phyloP scores from a whole-genome alignment of 345 rosid species.

The Turritis glabra region DNA sequence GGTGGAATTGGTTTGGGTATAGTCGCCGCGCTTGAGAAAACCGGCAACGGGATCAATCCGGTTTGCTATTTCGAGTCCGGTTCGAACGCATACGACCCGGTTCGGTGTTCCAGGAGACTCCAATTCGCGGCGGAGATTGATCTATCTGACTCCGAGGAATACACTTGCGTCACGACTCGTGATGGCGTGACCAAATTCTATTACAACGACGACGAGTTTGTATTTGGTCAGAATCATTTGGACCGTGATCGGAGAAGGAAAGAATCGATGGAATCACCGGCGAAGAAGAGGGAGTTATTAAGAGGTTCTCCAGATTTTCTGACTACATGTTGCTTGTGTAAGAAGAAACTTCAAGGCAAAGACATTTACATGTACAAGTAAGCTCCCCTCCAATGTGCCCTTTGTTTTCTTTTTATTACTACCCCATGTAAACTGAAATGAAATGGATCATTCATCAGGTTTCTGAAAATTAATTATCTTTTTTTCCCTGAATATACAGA shows the following conservation, averaged over 20 bases:
- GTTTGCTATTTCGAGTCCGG: slow-evolving; percentile 22
- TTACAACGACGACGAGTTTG: slow-evolving; percentile 43
- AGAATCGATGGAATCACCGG: slow-evolving; percentile 9
- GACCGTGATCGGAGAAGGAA: background rate
- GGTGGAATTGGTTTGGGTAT: slow-evolving; percentile 74
- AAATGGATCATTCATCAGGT: background rate
- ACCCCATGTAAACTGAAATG: background rate
- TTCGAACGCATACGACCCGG: slow-evolving; percentile 27
- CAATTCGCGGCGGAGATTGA: slow-evolving; percentile 40
- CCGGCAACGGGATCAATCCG: slow-evolving; percentile 16
- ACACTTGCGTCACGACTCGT: slow-evolving; percentile 60
- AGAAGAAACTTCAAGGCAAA: slow-evolving; percentile 66
- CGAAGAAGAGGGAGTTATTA: slow-evolving; percentile 1
- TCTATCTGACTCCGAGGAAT: slow-evolving; percentile 58
- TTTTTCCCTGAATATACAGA: slow-evolving; percentile 37
- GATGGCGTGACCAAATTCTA: slow-evolving; percentile 46
- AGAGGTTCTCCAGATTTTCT: slow-evolving; percentile 49
- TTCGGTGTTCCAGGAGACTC: slow-evolving; percentile 28
- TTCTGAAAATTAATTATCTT: background rate
- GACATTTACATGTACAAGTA: slow-evolving; percentile 93
- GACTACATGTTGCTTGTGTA: slow-evolving; percentile 62
- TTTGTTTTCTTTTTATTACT: background rate
- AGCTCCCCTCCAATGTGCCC: background rate
- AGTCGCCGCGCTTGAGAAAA: slow-evolving; percentile 61
- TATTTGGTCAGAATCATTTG: background rate